Evolutionary conservation across 345 rosid genomes (phyloP).

Genomic region (Citrus inodora): DNA sequence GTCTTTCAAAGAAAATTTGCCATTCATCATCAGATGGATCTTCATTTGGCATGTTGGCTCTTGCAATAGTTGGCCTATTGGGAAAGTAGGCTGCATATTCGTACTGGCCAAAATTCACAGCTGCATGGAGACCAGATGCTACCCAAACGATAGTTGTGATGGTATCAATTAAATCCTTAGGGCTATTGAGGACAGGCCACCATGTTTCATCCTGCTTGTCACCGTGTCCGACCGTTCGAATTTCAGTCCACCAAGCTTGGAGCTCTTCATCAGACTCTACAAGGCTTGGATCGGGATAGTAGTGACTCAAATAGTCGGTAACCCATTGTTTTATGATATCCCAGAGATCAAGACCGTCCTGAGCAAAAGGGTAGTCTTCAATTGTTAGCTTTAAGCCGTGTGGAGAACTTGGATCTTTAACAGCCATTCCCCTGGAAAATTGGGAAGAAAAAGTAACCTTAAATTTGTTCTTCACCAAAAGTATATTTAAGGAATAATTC

Average conservation of each 20-base stretch:
- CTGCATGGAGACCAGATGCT: slow-evolving; percentile 41
- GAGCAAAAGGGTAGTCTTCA: slow-evolving; percentile 61
- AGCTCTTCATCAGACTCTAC: slow-evolving; percentile 41
- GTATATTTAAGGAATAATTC: too few relatives aligned
- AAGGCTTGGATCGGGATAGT: slow-evolving; percentile 5
- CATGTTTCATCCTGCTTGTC: slow-evolving; percentile 23
- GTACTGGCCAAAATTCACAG: slow-evolving; percentile 43
- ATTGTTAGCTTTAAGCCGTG: slow-evolving; percentile 50
- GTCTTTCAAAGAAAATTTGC: slow-evolving; percentile 31
- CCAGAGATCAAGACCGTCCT: slow-evolving; percentile 54
- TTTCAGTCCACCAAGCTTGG: slow-evolving; percentile 53
- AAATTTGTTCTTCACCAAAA: too few relatives aligned
- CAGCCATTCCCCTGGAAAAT: slow-evolving; percentile 53
- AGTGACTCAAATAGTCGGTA: slow-evolving; percentile 17
- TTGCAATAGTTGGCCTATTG: slow-evolving; percentile 35
- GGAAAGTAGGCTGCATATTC: slow-evolving; percentile 38
- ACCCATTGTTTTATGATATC: slow-evolving; percentile 46
- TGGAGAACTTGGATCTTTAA: slow-evolving; percentile 40
- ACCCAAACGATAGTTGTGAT: slow-evolving; percentile 36
- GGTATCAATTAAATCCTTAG: neutral
- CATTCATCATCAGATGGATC: slow-evolving; percentile 30
- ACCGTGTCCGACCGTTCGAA: neutral
- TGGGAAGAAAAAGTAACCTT: too few relatives aligned
- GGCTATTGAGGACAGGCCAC: slow-evolving; percentile 42
- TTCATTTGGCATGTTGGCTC: slow-evolving; percentile 43